These are phyloP conservation scores for Hebeloma cylindrosporum DNA, from an alignment of 768 basidiomycete genomes.

Conservation along the genomic window DNA sequence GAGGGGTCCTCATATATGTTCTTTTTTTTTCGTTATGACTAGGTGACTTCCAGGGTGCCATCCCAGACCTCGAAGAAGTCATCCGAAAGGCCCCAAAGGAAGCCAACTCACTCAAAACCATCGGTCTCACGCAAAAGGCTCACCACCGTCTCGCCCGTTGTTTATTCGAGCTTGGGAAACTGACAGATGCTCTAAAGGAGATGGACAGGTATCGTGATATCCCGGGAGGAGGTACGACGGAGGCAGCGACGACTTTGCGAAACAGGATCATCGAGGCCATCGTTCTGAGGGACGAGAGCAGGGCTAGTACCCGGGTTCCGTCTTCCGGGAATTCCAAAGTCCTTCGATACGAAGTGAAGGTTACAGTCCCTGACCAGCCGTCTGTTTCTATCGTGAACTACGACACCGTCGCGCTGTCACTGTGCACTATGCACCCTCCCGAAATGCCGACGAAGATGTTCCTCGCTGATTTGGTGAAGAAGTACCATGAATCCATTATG, in stretches of 20 bases:
- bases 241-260: constrained; percentile 6
- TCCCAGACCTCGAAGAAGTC: constrained; percentile 13
- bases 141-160: constrained; percentile 17
- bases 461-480: constrained; percentile 11
- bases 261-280: constrained; percentile 12
- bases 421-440: constrained; percentile 11
- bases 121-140: constrained; percentile 8
- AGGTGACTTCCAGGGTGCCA: constrained; percentile 12
- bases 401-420: constrained; percentile 7
- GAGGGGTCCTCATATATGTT: not conserved
- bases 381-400: constrained; percentile 3
- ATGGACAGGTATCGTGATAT: constrained; percentile 13
- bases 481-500: constrained; percentile 14
- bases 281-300: constrained; percentile 3
- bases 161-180: constrained; percentile 14
- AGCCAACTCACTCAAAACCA: not conserved
- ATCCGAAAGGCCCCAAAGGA: not conserved
- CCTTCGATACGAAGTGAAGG: constrained; percentile 15
- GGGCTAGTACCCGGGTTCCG: not conserved
- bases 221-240: not conserved
- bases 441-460: constrained; percentile 10
- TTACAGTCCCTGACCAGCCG: constrained; percentile 2
- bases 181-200: constrained; percentile 13
- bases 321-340: not conserved
- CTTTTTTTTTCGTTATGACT: not conserved